A percentile compares a stretch with the other conserved stretches of the same genome.
phyloP scores from a whole-genome alignment of 2,329 filamentous ascomycete genomes.

The Ceratocystis lukuohia region DNA sequence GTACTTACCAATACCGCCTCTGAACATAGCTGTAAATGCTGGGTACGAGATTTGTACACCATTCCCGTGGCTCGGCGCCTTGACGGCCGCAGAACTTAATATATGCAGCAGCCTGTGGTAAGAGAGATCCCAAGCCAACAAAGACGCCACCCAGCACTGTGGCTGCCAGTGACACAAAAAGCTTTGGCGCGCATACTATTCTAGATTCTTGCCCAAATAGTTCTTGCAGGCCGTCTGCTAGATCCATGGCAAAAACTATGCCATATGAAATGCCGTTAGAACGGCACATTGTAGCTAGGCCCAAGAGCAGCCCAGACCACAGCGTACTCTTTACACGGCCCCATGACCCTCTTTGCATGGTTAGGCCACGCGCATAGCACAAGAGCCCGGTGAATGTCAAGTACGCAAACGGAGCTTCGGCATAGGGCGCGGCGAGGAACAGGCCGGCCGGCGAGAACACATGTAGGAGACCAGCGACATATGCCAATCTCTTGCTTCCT shows the following conservation, averaged over 20 bases:
- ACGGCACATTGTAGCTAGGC: constrained; percentile 57
- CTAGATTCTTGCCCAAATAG: neutral
- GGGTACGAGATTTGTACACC: constrained; percentile 62
- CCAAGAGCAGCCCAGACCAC: constrained; percentile 54
- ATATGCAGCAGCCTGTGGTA: constrained; percentile 68
- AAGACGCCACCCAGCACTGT: constrained; percentile 53
- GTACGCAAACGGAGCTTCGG: constrained; percentile 65
- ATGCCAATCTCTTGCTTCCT: constrained; percentile 39
- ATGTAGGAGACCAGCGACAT: constrained; percentile 53
- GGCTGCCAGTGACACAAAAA: constrained; percentile 31
- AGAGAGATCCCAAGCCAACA: constrained; percentile 51
- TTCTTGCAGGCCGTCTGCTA: constrained; percentile 28
- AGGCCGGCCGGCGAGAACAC: constrained; percentile 76
- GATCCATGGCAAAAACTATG: constrained; percentile 51
- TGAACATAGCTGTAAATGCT: constrained; percentile 92
- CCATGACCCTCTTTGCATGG: constrained; percentile 28
- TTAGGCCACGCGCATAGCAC: constrained; percentile 44
- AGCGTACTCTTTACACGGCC: constrained; percentile 34
- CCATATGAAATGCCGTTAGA: constrained; percentile 82
- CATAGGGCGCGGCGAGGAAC: constrained; percentile 78
- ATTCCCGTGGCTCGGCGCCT: constrained; percentile 37
- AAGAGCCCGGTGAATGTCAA: constrained; percentile 63
- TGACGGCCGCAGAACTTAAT: constrained; percentile 47
- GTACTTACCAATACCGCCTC: constrained; percentile 67
- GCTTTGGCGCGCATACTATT: neutral